A percentile compares a stretch with the other conserved stretches of the same genome.
Conservation (phyloP, 768 basidiomycete species). For the Lentinula edodes region DNA sequence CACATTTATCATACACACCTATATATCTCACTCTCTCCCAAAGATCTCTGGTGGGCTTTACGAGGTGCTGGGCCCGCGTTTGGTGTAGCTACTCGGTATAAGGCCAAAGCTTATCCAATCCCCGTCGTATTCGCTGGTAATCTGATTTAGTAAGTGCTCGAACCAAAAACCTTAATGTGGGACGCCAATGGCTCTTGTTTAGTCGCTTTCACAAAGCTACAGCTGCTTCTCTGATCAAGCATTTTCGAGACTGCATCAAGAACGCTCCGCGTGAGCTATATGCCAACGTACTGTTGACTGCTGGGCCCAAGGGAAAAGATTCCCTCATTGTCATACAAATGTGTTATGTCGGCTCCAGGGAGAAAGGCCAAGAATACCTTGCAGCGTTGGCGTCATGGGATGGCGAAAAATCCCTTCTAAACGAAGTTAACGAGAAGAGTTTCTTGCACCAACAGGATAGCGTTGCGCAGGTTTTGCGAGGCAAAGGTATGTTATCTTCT, state of each 20-base stretch:
- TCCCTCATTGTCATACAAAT: conserved; percentile 89
- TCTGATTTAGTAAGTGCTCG: conserved; percentile 71
- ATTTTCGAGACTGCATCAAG: conserved; percentile 92
- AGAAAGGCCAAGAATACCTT: conserved; percentile 73
- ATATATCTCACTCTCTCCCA: neutral
- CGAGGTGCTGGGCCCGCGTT: conserved; percentile 80
- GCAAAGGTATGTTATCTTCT: conserved; percentile 48
- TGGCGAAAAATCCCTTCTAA: conserved; percentile 78
- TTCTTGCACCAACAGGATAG: conserved; percentile 90
- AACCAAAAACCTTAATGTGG: neutral
- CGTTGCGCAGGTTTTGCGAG: conserved; percentile 83
- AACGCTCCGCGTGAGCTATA: conserved; percentile 84
- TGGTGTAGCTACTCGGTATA: conserved; percentile 86
- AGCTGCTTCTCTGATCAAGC: conserved; percentile 81
- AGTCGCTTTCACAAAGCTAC: conserved; percentile 88
- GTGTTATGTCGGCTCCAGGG: conserved; percentile 77
- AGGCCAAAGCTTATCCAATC: conserved; percentile 82
- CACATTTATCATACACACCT: conserved; percentile 1
- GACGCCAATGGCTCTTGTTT: conserved; percentile 6
- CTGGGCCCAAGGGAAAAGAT: conserved; percentile 78
- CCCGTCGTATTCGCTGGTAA: conserved; percentile 92
- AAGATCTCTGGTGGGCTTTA: conserved; percentile 86
- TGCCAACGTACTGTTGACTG: conserved; percentile 85
- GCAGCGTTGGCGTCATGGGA: conserved; percentile 84
- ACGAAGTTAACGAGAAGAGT: conserved; percentile 87